Evolutionary conservation across 148 eudicot genomes (phyloP).

Genomic region (Rhododendron williamsianum): DNA sequence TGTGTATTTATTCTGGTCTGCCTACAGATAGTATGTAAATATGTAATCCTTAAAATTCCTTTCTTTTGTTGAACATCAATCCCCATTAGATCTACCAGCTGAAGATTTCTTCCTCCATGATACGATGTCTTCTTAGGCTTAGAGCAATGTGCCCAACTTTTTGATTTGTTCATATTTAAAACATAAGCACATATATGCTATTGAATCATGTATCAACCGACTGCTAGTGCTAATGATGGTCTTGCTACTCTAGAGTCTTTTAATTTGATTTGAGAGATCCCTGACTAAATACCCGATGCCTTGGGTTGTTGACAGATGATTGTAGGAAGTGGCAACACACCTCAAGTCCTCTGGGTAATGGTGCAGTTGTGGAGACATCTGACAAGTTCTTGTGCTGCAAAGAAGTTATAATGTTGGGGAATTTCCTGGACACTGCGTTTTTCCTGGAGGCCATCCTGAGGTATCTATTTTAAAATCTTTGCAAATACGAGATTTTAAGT

Average conservation of each 20-base stretch:
- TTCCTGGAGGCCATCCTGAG: conserved; percentile 99
- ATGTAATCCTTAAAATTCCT: not conserved
- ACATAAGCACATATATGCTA: not conserved
- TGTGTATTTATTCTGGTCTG: not conserved
- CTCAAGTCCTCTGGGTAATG: conserved; percentile 88
- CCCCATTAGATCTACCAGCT: not conserved
- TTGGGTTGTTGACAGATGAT: conserved; percentile 50
- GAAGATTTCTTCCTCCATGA: not conserved
- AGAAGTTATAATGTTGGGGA: conserved; percentile 93
- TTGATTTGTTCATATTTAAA: not conserved
- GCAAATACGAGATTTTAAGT: not conserved
- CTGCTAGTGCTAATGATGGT: not conserved
- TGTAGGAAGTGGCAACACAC: conserved; percentile 71
- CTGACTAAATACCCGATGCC: not conserved
- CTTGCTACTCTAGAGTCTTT: not conserved
- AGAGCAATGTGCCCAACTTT: not conserved
- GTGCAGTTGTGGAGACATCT: conserved; percentile 76
- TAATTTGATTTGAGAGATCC: not conserved
- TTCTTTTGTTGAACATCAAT: not conserved
- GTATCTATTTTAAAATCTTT: conserved; percentile 23
- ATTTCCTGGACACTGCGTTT: conserved; percentile 87
- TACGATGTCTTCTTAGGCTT: not conserved
- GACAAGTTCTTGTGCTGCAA: conserved; percentile 72
- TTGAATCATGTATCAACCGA: not conserved
- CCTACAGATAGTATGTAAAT: not conserved